Conservation (phyloP, 306 rosid genomes). For the Ammopiptanthus mongolicus region DNA sequence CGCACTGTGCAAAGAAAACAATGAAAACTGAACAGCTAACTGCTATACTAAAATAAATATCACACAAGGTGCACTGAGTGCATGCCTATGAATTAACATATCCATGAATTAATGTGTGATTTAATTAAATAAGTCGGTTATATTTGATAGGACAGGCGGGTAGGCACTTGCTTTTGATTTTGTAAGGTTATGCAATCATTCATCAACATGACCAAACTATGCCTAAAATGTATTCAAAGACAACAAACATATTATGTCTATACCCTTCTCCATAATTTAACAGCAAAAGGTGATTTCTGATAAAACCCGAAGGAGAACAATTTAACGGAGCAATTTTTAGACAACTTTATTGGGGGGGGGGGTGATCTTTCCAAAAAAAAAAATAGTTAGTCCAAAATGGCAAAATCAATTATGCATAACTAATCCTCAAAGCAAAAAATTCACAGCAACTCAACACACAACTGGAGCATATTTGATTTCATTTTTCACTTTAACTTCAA, state of each 20-base stretch:
- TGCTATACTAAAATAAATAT: not conserved
- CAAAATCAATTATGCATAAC: not conserved
- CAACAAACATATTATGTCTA: not conserved
- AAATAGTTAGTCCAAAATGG: not conserved
- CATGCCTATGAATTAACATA: not conserved
- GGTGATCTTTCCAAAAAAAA: constrained; percentile 13
- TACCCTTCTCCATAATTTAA: not conserved
- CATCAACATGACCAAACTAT: not conserved
- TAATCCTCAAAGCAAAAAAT: not conserved
- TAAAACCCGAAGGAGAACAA: not conserved
- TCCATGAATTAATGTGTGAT: not conserved
- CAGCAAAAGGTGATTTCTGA: not conserved
- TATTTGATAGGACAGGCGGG: not conserved
- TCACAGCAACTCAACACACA: constrained; percentile 32
- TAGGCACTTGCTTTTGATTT: not conserved
- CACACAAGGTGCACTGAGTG: not conserved
- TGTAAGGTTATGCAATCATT: not conserved
- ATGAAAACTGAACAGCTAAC: not conserved
- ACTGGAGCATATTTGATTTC: not conserved
- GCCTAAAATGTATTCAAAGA: not conserved
- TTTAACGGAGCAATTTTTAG: not conserved
- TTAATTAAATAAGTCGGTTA: not conserved
- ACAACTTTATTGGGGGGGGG: no score
- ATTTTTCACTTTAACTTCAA: not conserved
- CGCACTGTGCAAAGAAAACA: not conserved